Conservation (phyloP, 768 basidiomycete genomes). For the Calocybe gangraenosa region DNA sequence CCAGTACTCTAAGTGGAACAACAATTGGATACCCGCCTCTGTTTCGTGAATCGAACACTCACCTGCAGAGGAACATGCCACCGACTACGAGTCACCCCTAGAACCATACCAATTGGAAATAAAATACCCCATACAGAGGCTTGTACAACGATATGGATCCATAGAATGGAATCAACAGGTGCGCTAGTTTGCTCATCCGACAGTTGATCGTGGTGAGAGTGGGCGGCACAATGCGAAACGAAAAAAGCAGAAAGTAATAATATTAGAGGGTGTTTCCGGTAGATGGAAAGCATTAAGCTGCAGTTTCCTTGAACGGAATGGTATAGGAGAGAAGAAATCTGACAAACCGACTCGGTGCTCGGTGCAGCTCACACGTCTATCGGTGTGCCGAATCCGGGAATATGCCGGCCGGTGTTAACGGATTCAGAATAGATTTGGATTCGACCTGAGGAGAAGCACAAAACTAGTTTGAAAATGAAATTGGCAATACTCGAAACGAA, state of each 20-base stretch:
- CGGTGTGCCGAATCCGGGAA: no score
- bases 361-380: no score
- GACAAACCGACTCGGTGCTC: no score
- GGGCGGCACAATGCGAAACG: conserved; percentile 35
- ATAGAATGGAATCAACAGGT: conserved; percentile 74
- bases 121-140: conserved; percentile 78
- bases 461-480: no score
- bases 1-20: conserved; percentile 48
- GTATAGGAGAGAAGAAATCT: conserved; percentile 9
- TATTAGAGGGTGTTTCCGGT: conserved; percentile 6
- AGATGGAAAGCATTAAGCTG: conserved; percentile 4
- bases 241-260: conserved; percentile 8
- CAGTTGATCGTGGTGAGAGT: conserved; percentile 59
- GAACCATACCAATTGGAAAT: conserved; percentile 82
- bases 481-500: no score
- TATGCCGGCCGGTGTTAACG: no score
- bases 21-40: background rate
- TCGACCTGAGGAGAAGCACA: no score
- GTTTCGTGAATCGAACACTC: conserved; percentile 10
- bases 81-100: conserved; percentile 71
- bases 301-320: background rate
- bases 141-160: conserved; percentile 82
- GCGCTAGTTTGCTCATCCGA: conserved; percentile 59
- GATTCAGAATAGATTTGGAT: no score
- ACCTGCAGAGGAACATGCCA: conserved; percentile 93